Base-by-base conservation (phyloP, 1,284 basidiomycete genomes). In the Ganoderma lingzhi region DNA sequence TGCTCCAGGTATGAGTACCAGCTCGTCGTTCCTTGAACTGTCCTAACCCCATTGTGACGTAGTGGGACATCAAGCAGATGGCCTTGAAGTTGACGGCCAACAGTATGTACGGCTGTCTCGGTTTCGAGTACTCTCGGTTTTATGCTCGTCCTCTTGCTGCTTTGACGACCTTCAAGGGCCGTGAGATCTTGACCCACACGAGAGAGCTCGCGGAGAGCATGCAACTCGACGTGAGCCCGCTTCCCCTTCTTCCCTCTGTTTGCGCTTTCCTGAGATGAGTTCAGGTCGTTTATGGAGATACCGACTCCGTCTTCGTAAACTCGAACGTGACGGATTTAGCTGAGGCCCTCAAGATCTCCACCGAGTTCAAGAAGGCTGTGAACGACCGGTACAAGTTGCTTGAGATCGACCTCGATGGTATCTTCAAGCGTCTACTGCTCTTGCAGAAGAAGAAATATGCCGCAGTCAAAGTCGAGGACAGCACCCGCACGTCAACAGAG, bases 361-460 rank as follows among this genome's bases (percentile, higher is more conserved):
- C 89, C 10, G 91, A 95, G 63, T 96, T 99, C 87, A 98, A 98
- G 82, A 96, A 95, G 78, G 90, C 93, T 8, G 97, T 99, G 76
- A 99, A 99, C 78, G 96, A 99, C 73, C 89, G 93, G 35, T 99
- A 99, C 83, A 93, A 90, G 76, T 87, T 99, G 61, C 91, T 99
- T 53, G 98, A 99, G 80, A 99, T 99, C 71, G 98, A 99, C 79
- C 88, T 98, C 41, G 98, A 99, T 76, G 93, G 94, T 8, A 90
- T 98, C 35, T 99, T 99, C 83, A 91, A 97, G 78, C 90, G 98
- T 2, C 87, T 99, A 72, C 83, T 99, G 1, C 87, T 99, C 23
- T 83, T 99, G 64, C 97, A 99, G 78, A 99, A 99, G 89, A 99
- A 99, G 85, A 99, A 99, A 82, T 99, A 99, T 76, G 98, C 98